Base-by-base conservation (phyloP, 179 eudicot genomes). In the Gypsophila paniculata region DNA sequence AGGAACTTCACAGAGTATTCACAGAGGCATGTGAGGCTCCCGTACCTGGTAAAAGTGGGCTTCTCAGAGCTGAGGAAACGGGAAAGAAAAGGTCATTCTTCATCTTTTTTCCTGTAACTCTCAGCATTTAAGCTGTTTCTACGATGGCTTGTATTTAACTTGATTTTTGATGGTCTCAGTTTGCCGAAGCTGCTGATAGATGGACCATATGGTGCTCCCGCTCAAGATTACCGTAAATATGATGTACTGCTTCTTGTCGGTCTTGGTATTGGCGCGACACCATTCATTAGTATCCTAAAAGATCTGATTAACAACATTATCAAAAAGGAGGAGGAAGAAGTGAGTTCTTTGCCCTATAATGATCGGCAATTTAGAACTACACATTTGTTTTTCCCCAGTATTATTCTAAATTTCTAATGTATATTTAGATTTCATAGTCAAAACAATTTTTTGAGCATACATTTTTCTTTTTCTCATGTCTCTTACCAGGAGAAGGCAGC, bases 121-220 rank as follows among this genome's bases (percentile, higher is more conserved):
- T 48, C 49, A 0, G 4, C 53, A 58, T 22, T 13, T 36, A 12
- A 6, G 14, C 54, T 39, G 54, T 65, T 38, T 6, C 15, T 19
- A 51, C 15, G n/a, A 23, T 68, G 5, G 23, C 70, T 52, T 64
- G 15, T 68, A 42, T 53, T 13, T 38, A 71, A 71, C 68, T 46
- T 51, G 77, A 62, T 58, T 32, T 21, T 71, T 42, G 25, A 63
- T 52, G 49, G 5, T 79, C 60, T 54, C 91, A 93, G 98, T 78
- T 80, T 91, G 84, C 99, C 99, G 15, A 89, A 85, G 89, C 88
- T 94, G 55, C 75, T 79, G 70, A 94, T 94, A 78, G 99, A 94
- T 64, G 99, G 99, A 70, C 99, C 99, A 26, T 94, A 94, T 55
- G 99, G 97, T 72, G 99, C 97, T 80, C 97, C 99, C 62, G 99